Conservation (phyloP, 352 stramenopile genomes). For the Aphanomyces invadans region DNA sequence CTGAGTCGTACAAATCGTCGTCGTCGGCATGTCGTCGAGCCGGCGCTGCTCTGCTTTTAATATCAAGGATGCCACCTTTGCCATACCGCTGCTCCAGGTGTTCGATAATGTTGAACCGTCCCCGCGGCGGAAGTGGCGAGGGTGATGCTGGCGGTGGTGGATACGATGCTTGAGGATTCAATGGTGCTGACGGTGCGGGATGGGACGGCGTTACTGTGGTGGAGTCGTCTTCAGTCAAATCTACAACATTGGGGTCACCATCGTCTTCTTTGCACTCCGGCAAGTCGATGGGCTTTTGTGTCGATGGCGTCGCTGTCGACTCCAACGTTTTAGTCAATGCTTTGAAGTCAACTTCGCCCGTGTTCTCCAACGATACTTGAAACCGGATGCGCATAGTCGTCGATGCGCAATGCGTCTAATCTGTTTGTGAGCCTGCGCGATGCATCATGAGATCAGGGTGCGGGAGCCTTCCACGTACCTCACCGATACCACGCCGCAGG, state of each 20-base stretch:
- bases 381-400: slow-evolving; percentile 21
- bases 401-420: neutral
- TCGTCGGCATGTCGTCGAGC: slow-evolving; percentile 43
- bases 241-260: slow-evolving; percentile 2
- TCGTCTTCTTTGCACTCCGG: neutral
- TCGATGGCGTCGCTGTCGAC: neutral
- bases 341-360: slow-evolving; percentile 67
- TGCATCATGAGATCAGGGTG: neutral
- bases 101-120: slow-evolving; percentile 76
- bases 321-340: slow-evolving; percentile 31
- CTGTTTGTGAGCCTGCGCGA: neutral
- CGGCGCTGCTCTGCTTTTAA: slow-evolving; percentile 25
- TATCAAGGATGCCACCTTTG: slow-evolving; percentile 48
- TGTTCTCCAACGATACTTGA: slow-evolving; percentile 18
- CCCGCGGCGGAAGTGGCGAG: neutral
- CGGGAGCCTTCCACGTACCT: neutral
- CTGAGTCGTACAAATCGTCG: slow-evolving; percentile 82
- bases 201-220: neutral
- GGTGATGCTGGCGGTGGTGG: neutral
- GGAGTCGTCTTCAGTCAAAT: neutral
- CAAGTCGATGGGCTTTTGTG: neutral
- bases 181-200: neutral
- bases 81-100: slow-evolving; percentile 80
- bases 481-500: too few species aligned
- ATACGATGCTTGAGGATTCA: neutral